Base-by-base conservation (phyloP, 441 rosid genomes). In the Populus trichocarpa region DNA sequence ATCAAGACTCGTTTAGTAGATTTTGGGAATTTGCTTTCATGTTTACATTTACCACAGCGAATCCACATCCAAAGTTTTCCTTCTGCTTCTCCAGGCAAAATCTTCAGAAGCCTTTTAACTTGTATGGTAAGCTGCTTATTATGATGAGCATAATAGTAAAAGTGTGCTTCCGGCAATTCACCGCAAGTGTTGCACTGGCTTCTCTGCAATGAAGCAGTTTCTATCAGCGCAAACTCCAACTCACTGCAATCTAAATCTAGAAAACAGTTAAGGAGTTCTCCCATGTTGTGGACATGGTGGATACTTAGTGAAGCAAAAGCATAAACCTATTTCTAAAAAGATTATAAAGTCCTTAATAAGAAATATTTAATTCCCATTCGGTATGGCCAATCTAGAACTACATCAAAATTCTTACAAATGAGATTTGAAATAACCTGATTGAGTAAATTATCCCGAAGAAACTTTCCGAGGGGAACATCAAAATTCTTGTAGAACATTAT, bases 11-110 rank as follows among this genome's bases (percentile, higher is more conserved):
- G 89, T 86, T 92, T 94, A 30, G 99, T 91, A 64, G 96, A 86
- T 78, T 79, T 90, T 23, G 83, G 76, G 28, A 69, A 71, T 67
- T 90, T 89, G 80, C 79, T 88, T 73, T 81, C 86, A 74, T 81
- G 77, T 81, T 85, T 88, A 83, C 99, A 96, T 89, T 92, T 91
- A 64, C 91, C 87, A 77, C 98, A 96, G 65, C 93, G 76, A 82
- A 98, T 87, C 99, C 99, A 96, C 99, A 94, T 96, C 99, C 99
- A 96, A 78, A 96, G 85, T 86, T 94, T 94, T 79, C 94, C 92
- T 83, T 90, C 87, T 70, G 76, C 86, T 83, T 89, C 94, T 77
- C 98, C 96, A 26, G 97, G 83, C 83, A 94, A 85, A 79, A 57
- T 40, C 77, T 88, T 89, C 33, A 66, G 75, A 81, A 88, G 89